phyloP scores from a whole-genome alignment of 139 green algal species.

The Chlorella sorokiniana region DNA sequence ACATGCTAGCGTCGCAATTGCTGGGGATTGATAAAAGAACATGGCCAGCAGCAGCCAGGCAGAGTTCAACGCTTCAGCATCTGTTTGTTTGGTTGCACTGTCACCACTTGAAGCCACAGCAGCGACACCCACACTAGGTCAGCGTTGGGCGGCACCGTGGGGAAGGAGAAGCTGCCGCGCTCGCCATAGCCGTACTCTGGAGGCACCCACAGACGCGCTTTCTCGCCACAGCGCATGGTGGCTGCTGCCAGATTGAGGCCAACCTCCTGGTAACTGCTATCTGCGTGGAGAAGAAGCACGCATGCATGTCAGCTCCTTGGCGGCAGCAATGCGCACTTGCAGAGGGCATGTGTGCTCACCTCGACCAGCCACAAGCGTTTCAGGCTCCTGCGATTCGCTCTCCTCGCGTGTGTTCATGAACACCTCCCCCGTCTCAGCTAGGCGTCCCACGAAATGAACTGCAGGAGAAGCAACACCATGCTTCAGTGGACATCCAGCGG shows the following conservation, averaged over 20 bases:
- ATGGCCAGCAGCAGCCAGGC: not conserved
- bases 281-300: slow-evolving; percentile 36
- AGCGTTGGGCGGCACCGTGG: slow-evolving; percentile 67
- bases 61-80: too few relatives aligned
- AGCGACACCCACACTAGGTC: slow-evolving; percentile 43
- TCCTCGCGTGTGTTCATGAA: slow-evolving; percentile 75
- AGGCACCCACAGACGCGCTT: slow-evolving; percentile 53
- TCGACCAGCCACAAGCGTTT: slow-evolving; percentile 66
- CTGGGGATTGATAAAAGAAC: too few relatives aligned
- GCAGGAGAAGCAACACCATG: not conserved
- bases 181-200: slow-evolving; percentile 55
- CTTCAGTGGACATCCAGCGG: not conserved
- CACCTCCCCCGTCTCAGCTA: slow-evolving; percentile 44
- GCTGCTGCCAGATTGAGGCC: slow-evolving; percentile 68
- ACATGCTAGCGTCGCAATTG: too few relatives aligned
- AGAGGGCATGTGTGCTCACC: slow-evolving; percentile 35
- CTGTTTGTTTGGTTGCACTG: too few relatives aligned
- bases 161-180: slow-evolving; percentile 83
- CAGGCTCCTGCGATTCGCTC: slow-evolving; percentile 43
- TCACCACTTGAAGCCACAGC: too few relatives aligned
- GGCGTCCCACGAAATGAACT: slow-evolving; percentile 74
- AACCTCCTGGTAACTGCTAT: slow-evolving; percentile 37
- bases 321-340: not conserved
- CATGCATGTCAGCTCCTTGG: not conserved
- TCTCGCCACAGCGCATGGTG: slow-evolving; percentile 72